Conservation (phyloP, 768 basidiomycete species). For the Psilocybe tampanensis region DNA sequence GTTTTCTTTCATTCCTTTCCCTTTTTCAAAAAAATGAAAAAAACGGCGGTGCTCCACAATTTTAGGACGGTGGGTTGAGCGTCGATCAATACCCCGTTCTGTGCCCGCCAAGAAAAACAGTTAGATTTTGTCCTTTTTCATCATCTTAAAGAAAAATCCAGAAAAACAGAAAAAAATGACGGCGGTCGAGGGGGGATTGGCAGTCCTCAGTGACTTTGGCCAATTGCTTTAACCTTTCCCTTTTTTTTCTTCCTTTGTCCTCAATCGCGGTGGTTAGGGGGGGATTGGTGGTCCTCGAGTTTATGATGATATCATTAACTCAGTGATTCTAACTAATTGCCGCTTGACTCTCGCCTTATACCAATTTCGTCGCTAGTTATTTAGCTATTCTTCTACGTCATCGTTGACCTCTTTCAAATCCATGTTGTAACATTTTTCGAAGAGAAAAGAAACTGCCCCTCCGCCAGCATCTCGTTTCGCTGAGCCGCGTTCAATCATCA, state of each 20-base stretch:
- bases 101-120: background rate
- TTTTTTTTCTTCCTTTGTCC: no score
- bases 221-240: no score
- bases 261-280: background rate
- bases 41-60: no score
- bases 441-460: conserved; percentile 76
- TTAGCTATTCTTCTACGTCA: conserved; percentile 7
- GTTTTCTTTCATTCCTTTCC: background rate
- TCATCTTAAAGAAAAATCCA: no score
- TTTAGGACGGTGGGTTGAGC: no score
- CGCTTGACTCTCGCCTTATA: background rate
- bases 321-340: background rate
- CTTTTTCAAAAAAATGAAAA: background rate
- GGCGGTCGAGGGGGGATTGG: no score
- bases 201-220: no score
- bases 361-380: background rate
- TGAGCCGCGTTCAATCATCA: conserved; percentile 33
- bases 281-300: background rate
- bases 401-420: conserved; percentile 10
- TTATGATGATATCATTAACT: no score
- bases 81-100: no score
- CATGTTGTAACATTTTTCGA: conserved; percentile 50
- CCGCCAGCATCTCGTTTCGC: conserved; percentile 50
- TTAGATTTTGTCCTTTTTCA: no score
- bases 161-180: no score